Evolutionary conservation across 192 early-diverging fungal species (phyloP), one percentile per base, ranked within the genome.

Genomic region (Mortierella hygrophila): DNA sequence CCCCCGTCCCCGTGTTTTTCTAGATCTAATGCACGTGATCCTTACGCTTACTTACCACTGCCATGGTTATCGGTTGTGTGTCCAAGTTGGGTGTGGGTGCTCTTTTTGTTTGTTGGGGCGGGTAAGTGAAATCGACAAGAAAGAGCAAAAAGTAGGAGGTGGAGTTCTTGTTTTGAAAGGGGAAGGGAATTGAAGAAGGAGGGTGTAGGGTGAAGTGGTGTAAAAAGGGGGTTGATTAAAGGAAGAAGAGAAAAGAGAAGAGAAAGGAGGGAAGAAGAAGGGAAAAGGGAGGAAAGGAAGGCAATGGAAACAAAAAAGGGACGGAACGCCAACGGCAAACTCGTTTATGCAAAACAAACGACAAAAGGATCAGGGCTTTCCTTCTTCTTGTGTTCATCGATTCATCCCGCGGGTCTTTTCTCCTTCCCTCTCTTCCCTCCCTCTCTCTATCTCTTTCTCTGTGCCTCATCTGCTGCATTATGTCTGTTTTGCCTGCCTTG

Each of bases 261-360:
- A 20, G 49, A 38, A 47, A 21, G 16, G 42, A 40, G 32, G 47
- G 29, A 70, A 29, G 32, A 70, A 54, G 46, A 57, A 23, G n/a
- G 16, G 7, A 57, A 57, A 9, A 57, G 7, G 8, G 16, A 57
- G 6, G 55, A 57, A n/a, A 9, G 23, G n/a, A 29, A 65, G 26
- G n/a, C 1, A 60, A 26, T 60, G 21, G n/a, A 23, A 60, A 26
- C 21, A 60, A 60, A 60, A 26, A 60, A 72, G 71, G n/a, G 13
- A n/a, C 71, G 21, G 21, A 18, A 74, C 47, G 73, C 47, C 73
- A 74, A 32, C 41, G 72, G 29, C 29, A 23, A 37, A 52, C 18
- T 40, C 23, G 32, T 42, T 54, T 26, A 74, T 74, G 73, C 73
- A 74, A 47, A 54, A 74, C 44, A 74, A 23, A 44, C 4, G 0